phyloP scores from a whole-genome alignment of 257 asterid species.

The Coffea canephora region DNA sequence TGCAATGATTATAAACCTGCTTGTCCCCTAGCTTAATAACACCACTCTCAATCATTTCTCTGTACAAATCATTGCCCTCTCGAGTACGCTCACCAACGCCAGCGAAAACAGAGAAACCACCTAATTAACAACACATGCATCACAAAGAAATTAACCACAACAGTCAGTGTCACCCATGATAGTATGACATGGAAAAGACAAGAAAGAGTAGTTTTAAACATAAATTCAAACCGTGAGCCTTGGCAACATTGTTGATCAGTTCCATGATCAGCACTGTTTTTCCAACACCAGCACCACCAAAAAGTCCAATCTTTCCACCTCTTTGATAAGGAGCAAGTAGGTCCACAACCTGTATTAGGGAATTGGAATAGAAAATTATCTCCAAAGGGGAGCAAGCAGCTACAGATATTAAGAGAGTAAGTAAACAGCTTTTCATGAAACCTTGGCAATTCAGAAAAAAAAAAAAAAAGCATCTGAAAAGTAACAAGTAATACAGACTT shows the following conservation, averaged over 20 bases:
- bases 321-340: constrained; percentile 98
- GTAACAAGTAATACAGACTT: no score
- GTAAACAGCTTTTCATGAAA: no score
- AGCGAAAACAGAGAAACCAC: constrained; percentile 99
- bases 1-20: constrained; percentile 48
- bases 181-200: no score
- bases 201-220: not conserved
- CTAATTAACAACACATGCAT: constrained; percentile 26
- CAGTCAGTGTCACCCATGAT: not conserved
- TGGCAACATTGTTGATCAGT: constrained; percentile 88
- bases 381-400: no score
- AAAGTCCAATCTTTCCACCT: constrained; percentile 96
- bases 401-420: no score
- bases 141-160: constrained; percentile 7
- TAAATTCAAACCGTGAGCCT: constrained; percentile 79
- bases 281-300: constrained; percentile 99
- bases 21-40: constrained; percentile 96
- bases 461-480: no score
- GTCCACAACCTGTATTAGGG: constrained; percentile 65
- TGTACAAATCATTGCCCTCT: constrained; percentile 97
- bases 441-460: no score
- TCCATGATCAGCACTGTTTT: constrained; percentile 97
- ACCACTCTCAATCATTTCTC: constrained; percentile 99
- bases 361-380: not conserved
- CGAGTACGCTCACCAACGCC: constrained; percentile 99